Evolutionary conservation across 1,284 basidiomycete genomes (phyloP).

Genomic region (Sanghuangporus sanghuang): DNA sequence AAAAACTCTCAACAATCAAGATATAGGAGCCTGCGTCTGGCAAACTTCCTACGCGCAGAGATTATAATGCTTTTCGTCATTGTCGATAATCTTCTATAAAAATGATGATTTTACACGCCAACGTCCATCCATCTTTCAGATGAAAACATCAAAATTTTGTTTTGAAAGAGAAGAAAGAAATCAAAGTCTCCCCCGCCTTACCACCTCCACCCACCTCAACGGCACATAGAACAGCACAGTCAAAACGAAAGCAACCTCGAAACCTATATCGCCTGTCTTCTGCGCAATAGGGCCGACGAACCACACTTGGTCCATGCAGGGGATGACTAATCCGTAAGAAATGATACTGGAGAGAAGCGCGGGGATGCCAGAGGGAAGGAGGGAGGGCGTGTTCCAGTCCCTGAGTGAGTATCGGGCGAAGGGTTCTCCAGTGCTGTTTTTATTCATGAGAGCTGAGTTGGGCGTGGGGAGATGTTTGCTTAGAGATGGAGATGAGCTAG

Average conservation of each 20-base stretch:
- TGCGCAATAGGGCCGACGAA: slow-evolving; percentile 67
- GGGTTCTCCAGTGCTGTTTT: slow-evolving; percentile 27
- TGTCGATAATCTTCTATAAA: no score
- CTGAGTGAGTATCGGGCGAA: slow-evolving; percentile 46
- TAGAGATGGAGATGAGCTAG: not conserved
- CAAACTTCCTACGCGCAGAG: no score
- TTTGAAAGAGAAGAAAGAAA: not conserved
- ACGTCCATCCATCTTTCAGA: not conserved
- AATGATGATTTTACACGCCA: not conserved
- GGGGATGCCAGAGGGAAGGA: slow-evolving; percentile 61
- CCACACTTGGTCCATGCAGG: slow-evolving; percentile 70
- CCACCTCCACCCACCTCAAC: slow-evolving; percentile 40
- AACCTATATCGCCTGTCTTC: slow-evolving; percentile 72
- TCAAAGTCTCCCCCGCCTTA: slow-evolving; percentile 25
- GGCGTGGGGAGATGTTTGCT: not conserved
- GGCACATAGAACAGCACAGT: slow-evolving; percentile 52
- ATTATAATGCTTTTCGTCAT: no score
- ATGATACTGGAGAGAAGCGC: slow-evolving; percentile 48
- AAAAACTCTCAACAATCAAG: no score
- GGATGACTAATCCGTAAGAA: slow-evolving; percentile 56
- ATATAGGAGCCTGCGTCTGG: no score
- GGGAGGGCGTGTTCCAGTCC: slow-evolving; percentile 48
- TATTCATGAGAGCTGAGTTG: not conserved
- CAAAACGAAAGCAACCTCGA: slow-evolving; percentile 60
- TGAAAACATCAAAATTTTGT: not conserved